Base-by-base conservation (phyloP, 352 stramenopile genomes). In the Globisporangium perplexum region DNA sequence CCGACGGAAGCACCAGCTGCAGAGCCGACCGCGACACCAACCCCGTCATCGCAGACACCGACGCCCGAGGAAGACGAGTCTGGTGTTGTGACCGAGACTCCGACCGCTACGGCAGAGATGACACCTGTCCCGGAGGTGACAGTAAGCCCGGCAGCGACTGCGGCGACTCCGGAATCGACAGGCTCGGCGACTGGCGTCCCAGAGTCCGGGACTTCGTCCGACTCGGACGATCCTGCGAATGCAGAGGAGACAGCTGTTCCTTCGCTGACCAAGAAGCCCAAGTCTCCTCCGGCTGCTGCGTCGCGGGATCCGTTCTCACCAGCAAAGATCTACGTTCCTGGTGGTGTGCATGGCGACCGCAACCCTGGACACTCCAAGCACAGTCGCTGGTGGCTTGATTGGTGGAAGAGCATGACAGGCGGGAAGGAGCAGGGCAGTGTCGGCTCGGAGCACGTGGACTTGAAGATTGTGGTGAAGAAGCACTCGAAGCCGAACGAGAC, bases 331-430 rank as follows among this genome's bases (percentile, higher is more conserved):
- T 72, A 74, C 35, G 58, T 63, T 10, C 68, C 68, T 14, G 66
- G 63, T 31, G 63, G 26, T 28, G 68, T 74, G 8, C 68, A 77
- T 28, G 47, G 46, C 1, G 54, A 74, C 54, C 45, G 33, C 44
- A 59, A 10, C 53, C 53, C 15, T 56, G 55, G 4, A 59, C 60
- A 5, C 15, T 42, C 55, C 24, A 39, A 69, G 30, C 45, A 59
- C 31, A 51, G 22, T 36, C 70, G 58, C 61, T 75, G 65, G 65
- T 28, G 42, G n/a, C 10, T 31, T 14, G 38, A 48, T 17, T 49
- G 47, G 44, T 41, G 53, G 50, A 50, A 50, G 14, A 46, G 51
- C 22, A 39, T 28, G 24, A 57, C 48, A 28, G 42, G 49, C 18
- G 47, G 30, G 14, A 41, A 53, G 31, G 30, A 49, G 22, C 44